Evolutionary conservation across 2,329 filamentous ascomycete species (phyloP).

Genomic region (Cercospora citrullina): DNA sequence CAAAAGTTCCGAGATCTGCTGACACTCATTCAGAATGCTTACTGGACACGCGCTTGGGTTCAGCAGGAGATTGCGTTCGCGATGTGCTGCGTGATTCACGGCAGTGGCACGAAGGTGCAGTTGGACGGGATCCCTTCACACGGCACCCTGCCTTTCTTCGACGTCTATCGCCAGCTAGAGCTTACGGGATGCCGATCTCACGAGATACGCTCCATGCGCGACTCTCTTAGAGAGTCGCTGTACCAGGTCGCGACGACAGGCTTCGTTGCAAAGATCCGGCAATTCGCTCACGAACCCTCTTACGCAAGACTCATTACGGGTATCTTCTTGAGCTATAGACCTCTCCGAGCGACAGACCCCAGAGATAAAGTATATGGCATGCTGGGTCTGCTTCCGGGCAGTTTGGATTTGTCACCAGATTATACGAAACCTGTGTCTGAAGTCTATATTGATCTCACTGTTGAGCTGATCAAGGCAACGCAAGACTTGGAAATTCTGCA

Average conservation of each 20-base stretch:
- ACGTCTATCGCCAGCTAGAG: too few relatives aligned
- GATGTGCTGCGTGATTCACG: background rate
- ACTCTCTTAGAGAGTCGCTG: too few relatives aligned
- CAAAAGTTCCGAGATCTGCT: too few relatives aligned
- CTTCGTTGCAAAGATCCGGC: background rate
- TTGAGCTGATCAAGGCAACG: background rate
- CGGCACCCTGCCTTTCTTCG: too few relatives aligned
- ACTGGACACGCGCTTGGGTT: background rate
- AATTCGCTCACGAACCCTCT: background rate
- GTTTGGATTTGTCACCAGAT: background rate
- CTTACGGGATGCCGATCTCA: too few relatives aligned
- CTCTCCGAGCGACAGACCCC: background rate
- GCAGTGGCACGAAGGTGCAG: too few relatives aligned
- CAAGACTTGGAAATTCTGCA: background rate
- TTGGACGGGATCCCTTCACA: too few relatives aligned
- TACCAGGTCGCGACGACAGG: too few relatives aligned
- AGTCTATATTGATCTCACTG: background rate
- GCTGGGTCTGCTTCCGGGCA: background rate
- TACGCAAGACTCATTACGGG: background rate
- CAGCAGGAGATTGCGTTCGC: background rate
- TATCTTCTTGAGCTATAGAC: background rate
- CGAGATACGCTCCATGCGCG: too few relatives aligned
- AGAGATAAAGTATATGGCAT: slow-evolving; percentile 10
- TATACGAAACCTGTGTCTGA: background rate
- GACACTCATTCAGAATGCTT: background rate